phyloP scores from a whole-genome alignment of 2,329 filamentous ascomycete species.

The Trichoderma sp. region DNA sequence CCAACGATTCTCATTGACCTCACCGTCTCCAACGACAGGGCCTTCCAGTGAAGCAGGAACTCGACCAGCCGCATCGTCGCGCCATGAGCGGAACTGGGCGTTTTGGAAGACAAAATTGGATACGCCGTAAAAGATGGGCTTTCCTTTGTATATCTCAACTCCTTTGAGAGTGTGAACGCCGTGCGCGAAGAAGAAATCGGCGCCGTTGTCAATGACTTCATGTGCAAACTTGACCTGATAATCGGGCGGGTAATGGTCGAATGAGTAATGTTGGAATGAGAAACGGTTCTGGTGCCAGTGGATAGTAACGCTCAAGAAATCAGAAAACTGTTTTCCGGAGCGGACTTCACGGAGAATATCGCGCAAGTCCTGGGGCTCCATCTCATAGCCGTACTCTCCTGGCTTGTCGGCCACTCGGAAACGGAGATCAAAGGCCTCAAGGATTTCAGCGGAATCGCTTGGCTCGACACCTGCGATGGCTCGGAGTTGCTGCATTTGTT shows the following conservation, averaged over 20 bases:
- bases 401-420: background rate
- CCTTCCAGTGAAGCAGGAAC: background rate
- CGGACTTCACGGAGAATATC: slow-evolving; percentile 14
- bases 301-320: slow-evolving; percentile 7
- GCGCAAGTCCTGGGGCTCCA: slow-evolving; percentile 1
- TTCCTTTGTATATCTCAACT: slow-evolving; percentile 6
- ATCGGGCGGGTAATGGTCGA: slow-evolving; percentile 12
- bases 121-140: slow-evolving; percentile 6
- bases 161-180: slow-evolving; percentile 15
- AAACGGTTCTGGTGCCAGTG: slow-evolving; percentile 16
- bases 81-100: slow-evolving; percentile 10
- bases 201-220: slow-evolving; percentile 5
- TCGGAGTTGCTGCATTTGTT: background rate
- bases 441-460: background rate
- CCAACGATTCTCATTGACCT: slow-evolving; percentile 4
- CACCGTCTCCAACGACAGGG: slow-evolving; percentile 1
- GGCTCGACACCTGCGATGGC: background rate
- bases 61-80: slow-evolving; percentile 6
- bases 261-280: slow-evolving; percentile 12
- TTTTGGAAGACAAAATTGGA: slow-evolving; percentile 16
- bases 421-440: slow-evolving; percentile 1
- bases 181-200: slow-evolving; percentile 13
- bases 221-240: slow-evolving; percentile 7
- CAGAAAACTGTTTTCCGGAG: slow-evolving; percentile 6
- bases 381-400: slow-evolving; percentile 1